A percentile compares a stretch with the other conserved stretches of the same genome.
These are phyloP conservation scores for Colletotrichum gigasporum DNA, from an alignment of 2,329 filamentous ascomycete species.

Conservation along the genomic window DNA sequence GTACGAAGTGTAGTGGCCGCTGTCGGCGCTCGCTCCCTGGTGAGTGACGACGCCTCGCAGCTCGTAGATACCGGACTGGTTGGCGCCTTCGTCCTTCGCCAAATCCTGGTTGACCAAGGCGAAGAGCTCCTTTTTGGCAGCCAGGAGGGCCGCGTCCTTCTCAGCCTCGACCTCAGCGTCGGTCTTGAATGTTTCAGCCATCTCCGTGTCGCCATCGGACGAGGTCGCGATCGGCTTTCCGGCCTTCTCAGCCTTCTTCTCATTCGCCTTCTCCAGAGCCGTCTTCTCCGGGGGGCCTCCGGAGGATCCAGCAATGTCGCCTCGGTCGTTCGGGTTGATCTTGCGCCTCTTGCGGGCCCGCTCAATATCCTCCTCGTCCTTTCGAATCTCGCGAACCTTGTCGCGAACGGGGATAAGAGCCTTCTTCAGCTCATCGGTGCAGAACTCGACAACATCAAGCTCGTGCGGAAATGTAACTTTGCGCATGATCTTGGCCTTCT, in stretches of 20 bases:
- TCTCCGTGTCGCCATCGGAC: constrained; percentile 76
- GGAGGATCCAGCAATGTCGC: constrained; percentile 53
- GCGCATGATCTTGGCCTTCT: constrained; percentile 99
- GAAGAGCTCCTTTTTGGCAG: constrained; percentile 88
- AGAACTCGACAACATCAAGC: constrained; percentile 93
- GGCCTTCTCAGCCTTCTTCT: constrained; percentile 48
- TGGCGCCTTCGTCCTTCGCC: constrained; percentile 80
- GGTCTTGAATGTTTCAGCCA: constrained; percentile 85
- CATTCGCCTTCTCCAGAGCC: constrained; percentile 56
- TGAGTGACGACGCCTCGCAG: constrained; percentile 94
- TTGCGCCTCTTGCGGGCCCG: constrained; percentile 93
- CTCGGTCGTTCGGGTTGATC: constrained; percentile 60
- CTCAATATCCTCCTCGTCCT: constrained; percentile 94
- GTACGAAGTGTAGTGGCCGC: constrained; percentile 97
- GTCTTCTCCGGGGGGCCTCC: constrained; percentile 60
- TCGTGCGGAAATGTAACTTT: constrained; percentile 97
- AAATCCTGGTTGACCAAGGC: constrained; percentile 80
- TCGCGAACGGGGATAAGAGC: constrained; percentile 91
- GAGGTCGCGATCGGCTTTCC: constrained; percentile 41
- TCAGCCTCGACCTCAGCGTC: constrained; percentile 93
- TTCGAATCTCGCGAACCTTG: constrained; percentile 93
- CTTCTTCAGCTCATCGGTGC: constrained; percentile 86
- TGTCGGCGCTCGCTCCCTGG: constrained; percentile 95
- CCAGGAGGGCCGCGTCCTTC: constrained; percentile 76
- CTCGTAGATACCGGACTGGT: constrained; percentile 95